phyloP scores from a whole-genome alignment of 2,329 filamentous ascomycete species.

The Parascedosporium putredinis region DNA sequence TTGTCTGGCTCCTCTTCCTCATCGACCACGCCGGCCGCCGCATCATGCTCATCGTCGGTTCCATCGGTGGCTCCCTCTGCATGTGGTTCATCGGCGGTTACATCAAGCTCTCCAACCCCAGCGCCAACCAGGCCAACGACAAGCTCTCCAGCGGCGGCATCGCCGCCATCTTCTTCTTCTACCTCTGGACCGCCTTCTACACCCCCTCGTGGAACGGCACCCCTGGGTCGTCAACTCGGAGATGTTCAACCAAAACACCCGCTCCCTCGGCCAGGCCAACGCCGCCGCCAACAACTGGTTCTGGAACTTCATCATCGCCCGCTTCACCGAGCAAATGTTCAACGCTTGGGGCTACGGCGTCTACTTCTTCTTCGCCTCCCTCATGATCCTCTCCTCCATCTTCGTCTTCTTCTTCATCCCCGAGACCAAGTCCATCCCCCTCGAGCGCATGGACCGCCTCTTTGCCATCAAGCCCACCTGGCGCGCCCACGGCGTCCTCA shows the following conservation, averaged over 20 bases:
- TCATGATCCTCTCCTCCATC: constrained; percentile 4
- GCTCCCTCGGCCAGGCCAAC: constrained; percentile 35
- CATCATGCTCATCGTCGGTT: constrained; percentile 16
- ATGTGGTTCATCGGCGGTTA: constrained; percentile 23
- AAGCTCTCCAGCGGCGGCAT: constrained; percentile 40
- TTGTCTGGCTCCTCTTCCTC: constrained; percentile 31
- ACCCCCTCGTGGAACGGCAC: constrained; percentile 58
- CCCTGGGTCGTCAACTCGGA: constrained; percentile 14
- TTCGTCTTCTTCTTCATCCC: constrained; percentile 6
- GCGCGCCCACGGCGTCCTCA: constrained; percentile 31
- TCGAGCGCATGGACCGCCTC: constrained; percentile 6
- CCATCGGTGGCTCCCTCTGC: constrained; percentile 13
- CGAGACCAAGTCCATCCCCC: constrained; percentile 4
- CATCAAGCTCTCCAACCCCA: constrained; percentile 37
- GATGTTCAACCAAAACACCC: constrained; percentile 18
- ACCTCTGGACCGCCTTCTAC: constrained; percentile 57
- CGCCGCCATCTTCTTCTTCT: constrained; percentile 57
- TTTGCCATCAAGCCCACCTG: constrained; percentile 27
- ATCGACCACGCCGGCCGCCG: constrained; percentile 37
- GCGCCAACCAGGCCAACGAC: constrained; percentile 30
- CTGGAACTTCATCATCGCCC: constrained; percentile 38
- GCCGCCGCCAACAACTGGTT: constrained; percentile 66
- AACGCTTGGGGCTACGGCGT: constrained; percentile 29
- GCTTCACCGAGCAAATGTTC: constrained; percentile 27
- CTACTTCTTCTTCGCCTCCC: constrained; percentile 6